phyloP scores from a whole-genome alignment of 805 yeast species.

The Maudiozyma barnettii region DNA sequence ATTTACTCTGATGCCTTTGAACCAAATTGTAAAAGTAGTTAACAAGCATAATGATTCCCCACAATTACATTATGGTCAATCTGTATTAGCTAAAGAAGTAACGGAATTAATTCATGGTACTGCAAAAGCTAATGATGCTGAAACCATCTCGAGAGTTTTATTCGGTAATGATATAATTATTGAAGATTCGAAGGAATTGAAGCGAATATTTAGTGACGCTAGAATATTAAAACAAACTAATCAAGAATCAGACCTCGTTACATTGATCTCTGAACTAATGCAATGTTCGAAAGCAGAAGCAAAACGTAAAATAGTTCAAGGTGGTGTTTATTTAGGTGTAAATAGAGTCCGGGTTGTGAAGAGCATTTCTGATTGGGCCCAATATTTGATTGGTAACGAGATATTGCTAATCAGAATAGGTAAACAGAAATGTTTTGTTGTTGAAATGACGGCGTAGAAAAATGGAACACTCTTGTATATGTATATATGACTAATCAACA shows the following conservation, averaged over 20 bases:
- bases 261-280: constrained; percentile 41
- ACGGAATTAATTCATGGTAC: constrained; percentile 82
- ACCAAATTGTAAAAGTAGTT: constrained; percentile 46
- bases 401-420: constrained; percentile 66
- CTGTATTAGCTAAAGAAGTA: constrained; percentile 69
- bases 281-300: constrained; percentile 49
- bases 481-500: background rate
- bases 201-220: constrained; percentile 14
- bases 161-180: constrained; percentile 28
- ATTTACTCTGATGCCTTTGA: constrained; percentile 68
- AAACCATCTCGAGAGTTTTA: constrained; percentile 54
- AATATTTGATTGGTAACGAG: constrained; percentile 46
- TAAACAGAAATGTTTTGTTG: constrained; percentile 54
- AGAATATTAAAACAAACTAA: constrained; percentile 13
- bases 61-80: constrained; percentile 63
- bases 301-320: constrained; percentile 50
- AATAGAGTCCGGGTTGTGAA: constrained; percentile 40
- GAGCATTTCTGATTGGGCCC: constrained; percentile 40
- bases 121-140: constrained; percentile 62
- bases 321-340: constrained; percentile 66
- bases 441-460: constrained; percentile 12
- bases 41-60: constrained; percentile 47
- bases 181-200: constrained; percentile 9
- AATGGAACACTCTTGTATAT: background rate
- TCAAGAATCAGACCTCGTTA: constrained; percentile 35